phyloP scores from a whole-genome alignment of 73 alveolate genomes.

The Blepharisma stoltei region DNA sequence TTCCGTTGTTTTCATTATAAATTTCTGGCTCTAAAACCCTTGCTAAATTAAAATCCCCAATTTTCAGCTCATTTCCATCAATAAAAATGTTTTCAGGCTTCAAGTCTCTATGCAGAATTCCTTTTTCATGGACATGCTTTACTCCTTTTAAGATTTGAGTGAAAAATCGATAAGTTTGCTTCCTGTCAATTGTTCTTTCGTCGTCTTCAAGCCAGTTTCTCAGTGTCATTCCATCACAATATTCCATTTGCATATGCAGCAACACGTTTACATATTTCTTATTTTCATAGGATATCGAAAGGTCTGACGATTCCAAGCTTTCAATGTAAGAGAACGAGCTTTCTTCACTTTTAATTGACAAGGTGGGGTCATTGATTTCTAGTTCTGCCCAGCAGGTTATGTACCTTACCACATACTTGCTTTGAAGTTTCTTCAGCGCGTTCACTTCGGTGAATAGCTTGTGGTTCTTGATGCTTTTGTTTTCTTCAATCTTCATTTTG shows the following conservation, averaged over 20 bases:
- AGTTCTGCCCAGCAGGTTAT: constrained; percentile 25
- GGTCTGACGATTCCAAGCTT: neutral
- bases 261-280: constrained; percentile 47
- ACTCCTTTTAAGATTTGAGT: constrained; percentile 79
- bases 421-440: constrained; percentile 3
- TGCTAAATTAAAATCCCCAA: constrained; percentile 92
- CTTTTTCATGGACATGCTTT: constrained; percentile 73
- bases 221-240: constrained; percentile 77
- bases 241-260: constrained; percentile 85
- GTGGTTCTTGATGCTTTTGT: neutral
- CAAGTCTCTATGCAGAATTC: constrained; percentile 82
- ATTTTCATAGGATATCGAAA: neutral
- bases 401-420: constrained; percentile 20
- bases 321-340: neutral
- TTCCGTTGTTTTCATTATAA: neutral
- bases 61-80: constrained; percentile 44
- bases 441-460: constrained; percentile 28
- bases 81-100: constrained; percentile 85
- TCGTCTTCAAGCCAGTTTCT: constrained; percentile 53
- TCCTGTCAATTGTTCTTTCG: constrained; percentile 44
- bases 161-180: constrained; percentile 50
- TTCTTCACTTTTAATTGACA: neutral
- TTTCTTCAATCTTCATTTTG: neutral
- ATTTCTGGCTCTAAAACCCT: neutral
- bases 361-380: neutral